A percentile compares a stretch with the other conserved stretches of the same genome.
Evolutionary conservation across 2,329 filamentous ascomycete genomes (phyloP).

Genomic region (Trichophyton rubrum): DNA sequence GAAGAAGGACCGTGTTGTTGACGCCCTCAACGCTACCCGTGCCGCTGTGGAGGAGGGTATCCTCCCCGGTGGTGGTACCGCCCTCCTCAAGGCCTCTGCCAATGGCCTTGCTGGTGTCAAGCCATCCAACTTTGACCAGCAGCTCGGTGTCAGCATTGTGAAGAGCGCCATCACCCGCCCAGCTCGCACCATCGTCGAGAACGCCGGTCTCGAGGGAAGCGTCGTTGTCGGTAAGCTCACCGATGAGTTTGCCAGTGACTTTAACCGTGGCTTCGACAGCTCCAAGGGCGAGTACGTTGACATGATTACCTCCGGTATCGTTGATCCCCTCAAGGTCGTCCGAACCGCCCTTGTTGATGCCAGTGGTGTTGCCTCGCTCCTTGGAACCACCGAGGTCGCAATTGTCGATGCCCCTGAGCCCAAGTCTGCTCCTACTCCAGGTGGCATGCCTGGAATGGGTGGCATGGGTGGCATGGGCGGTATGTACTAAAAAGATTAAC

Average conservation of each 20-base stretch:
- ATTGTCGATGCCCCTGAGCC: constrained; percentile 94
- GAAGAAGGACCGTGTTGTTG: constrained; percentile 99
- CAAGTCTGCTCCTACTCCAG: constrained; percentile 51
- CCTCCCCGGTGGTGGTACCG: constrained; percentile 94
- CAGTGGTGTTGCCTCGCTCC: constrained; percentile 87
- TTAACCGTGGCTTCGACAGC: constrained; percentile 98
- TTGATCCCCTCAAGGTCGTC: constrained; percentile 98
- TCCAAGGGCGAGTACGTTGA: constrained; percentile 96
- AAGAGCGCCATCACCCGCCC: constrained; percentile 97
- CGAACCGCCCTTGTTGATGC: constrained; percentile 91
- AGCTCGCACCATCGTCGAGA: constrained; percentile 91
- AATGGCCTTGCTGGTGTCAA: constrained; percentile 77
- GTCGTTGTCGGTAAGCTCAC: constrained; percentile 97
- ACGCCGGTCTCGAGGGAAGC: constrained; percentile 88
- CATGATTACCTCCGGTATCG: constrained; percentile 94
- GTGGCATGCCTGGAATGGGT: constrained; percentile 49
- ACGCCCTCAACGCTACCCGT: constrained; percentile 93
- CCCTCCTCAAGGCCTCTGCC: constrained; percentile 88
- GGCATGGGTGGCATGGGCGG: constrained; percentile 51
- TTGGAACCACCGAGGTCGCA: constrained; percentile 95
- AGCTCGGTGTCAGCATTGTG: constrained; percentile 93
- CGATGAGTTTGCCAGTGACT: constrained; percentile 80
- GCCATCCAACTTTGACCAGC: constrained; percentile 94
- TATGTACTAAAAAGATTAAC: constrained; percentile 46
- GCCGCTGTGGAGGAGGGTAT: constrained; percentile 99